Evolutionary conservation across 1,284 basidiomycete genomes (phyloP), one percentile per base, ranked within the genome.

Genomic region (Coniferiporia sulphurascens): DNA sequence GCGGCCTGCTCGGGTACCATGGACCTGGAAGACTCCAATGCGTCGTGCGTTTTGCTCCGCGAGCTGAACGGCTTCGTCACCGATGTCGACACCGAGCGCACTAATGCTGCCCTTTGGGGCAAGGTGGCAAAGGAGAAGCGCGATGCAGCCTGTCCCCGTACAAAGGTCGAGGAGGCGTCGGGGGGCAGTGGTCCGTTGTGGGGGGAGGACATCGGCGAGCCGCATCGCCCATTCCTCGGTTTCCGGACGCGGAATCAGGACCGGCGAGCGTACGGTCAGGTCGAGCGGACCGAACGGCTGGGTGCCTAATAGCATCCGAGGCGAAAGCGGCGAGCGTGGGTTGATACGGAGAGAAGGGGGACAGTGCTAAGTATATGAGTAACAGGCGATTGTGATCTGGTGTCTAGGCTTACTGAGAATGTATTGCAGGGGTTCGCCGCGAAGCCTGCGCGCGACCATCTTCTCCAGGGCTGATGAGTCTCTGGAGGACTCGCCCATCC

Each of bases 221-320:
- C 78, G 79, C 15, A 84, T 68, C 1, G 82, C 75, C 90, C 89
- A 90, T 69, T 93, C 74, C 66, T 96, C 94, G 0, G 95, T 98
- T 72, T 98, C 94, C 46, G 93, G 89, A 6, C 94, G 87, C 2
- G 95, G 94, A 49, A 97, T 97, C 61, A 97, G 84, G 4, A 87
- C 84, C 0, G 95, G 95, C 1, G 87, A 75, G 22, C 89, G 83
- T 4, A 81, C 77, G 55, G 84, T 74, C 63, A 96, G 78, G 62
- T 82, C 79, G 51, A 96, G 80, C 1, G 87, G 83, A 4, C 93
- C 92, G 73, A 98, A 97, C 1, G 94, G 93, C 66, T 93, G 90
- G 44, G 84, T 84, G 15, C 93, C 93, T 95, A 67, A 46, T 45
- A 51, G 56, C 51, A 48, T 56, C 55, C n/a, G 46, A 45, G 44